Base-by-base conservation (phyloP, 257 asterid genomes). In the Cynanchum wilfordii region DNA sequence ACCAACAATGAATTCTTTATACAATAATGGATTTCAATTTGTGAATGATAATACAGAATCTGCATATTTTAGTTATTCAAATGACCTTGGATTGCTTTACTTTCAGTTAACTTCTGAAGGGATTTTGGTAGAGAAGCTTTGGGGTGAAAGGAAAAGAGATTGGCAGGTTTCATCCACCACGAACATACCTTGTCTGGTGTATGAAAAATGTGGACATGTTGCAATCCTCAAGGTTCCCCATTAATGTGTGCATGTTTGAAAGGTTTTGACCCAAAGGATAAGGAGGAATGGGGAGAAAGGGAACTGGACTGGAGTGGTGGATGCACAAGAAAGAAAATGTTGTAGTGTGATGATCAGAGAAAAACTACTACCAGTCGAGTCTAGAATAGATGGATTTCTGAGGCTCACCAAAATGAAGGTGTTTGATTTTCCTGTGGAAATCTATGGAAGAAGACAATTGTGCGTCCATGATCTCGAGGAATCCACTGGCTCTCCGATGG, bases 261-360 rank as follows among this genome's bases (percentile, higher is more conserved):
- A 55, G 96, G 93, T 2, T 88, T 87, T 70, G 64, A 75, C 58
- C 89, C 90, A 3, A 68, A 3, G 40, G 64, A 83, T 71, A 7
- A n/a, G 29, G 64, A 20, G 50, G 88, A 82, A 75, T 87, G 94
- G 96, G 96, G 71, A 20, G 17, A 72, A 82, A 2, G 89, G 86
- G 33, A 84, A 89, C 56, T 81, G 88, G 94, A 76, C 81, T 5
- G 88, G 94, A 76, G 80, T 5, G 29, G 79, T 24, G 96, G 96
- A 45, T 91, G 97, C 68, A 52, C 51, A 27, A 86, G 95, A 67
- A 75, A 74, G 73, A 69, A 22, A 15, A n/a, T 50, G 9, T 7
- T 91, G 77, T 72, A 70, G 27, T 91, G 96, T 44, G 76, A 57
- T 33, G 27, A 69, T 73, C 50, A 74, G 67, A 29, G 58, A 24